These are phyloP conservation scores for Pseudogymnoascus sp. DNA, from an alignment of 2,329 filamentous ascomycete species.

Conservation along the genomic window DNA sequence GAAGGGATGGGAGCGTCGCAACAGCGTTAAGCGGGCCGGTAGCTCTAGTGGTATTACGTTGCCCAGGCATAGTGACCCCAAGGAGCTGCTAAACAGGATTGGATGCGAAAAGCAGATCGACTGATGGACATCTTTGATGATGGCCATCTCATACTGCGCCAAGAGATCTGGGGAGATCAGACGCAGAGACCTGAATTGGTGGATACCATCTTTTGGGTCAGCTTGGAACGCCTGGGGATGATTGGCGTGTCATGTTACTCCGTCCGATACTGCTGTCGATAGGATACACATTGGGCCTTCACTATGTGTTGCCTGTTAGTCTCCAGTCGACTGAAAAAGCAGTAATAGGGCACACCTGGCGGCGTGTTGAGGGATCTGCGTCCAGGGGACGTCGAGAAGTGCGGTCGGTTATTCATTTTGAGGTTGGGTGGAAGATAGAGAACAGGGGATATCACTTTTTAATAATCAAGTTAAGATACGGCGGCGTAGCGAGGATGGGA, in stretches of 20 bases:
- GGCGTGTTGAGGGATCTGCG: not conserved
- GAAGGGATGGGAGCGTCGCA: slow-evolving; percentile 28
- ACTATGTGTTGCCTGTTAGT: not conserved
- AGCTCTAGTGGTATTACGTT: slow-evolving; percentile 28
- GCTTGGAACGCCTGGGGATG: not conserved
- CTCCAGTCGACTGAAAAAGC: not conserved
- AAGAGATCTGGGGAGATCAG: slow-evolving; percentile 4
- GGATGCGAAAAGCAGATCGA: slow-evolving; percentile 30
- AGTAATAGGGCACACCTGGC: not conserved
- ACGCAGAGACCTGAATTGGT: not conserved
- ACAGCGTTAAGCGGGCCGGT: slow-evolving; percentile 24
- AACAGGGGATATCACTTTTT: not conserved
- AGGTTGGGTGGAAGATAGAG: not conserved
- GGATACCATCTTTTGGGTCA: not conserved
- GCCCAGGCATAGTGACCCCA: slow-evolving; percentile 25
- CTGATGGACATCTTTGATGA: slow-evolving; percentile 1
- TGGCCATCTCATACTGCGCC: not conserved
- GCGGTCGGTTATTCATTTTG: not conserved
- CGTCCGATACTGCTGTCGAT: not conserved
- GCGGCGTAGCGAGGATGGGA: not conserved
- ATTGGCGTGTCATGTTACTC: not conserved
- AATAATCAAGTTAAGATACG: not conserved
- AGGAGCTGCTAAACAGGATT: slow-evolving; percentile 30
- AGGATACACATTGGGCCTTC: not conserved
- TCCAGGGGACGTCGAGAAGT: not conserved